A percentile compares a stretch with the other conserved stretches of the same genome.
Evolutionary conservation across 2,329 filamentous ascomycete genomes (phyloP).

Genomic region (Paraconiothyrium sp.): DNA sequence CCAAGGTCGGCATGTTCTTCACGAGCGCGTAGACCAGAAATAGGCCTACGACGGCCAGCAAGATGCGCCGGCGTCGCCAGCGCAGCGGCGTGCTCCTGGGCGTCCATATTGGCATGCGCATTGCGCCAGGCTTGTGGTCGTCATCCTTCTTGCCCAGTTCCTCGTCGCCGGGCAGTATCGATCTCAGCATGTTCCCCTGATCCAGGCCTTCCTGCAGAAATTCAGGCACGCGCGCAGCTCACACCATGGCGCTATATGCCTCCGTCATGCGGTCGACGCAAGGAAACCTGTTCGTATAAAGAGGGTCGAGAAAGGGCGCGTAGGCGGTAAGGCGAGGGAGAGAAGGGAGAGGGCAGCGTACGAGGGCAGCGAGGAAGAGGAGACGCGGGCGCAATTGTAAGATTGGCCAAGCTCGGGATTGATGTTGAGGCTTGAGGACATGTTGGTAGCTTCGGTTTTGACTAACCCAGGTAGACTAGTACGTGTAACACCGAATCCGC

Average conservation of each 20-base stretch:
- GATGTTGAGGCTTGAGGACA: constrained; percentile 12
- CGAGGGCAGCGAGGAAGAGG: neutral
- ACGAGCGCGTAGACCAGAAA: constrained; percentile 70
- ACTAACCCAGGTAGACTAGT: constrained; percentile 5
- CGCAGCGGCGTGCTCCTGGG: constrained; percentile 41
- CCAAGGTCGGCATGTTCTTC: constrained; percentile 64
- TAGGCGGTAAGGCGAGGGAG: neutral
- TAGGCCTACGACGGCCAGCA: constrained; percentile 49
- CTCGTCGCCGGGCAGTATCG: constrained; percentile 64
- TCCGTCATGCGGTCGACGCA: constrained; percentile 26
- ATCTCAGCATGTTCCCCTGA: constrained; percentile 46
- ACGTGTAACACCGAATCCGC: neutral
- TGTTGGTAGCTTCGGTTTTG: constrained; percentile 12
- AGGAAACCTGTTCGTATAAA: constrained; percentile 22
- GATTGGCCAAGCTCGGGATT: neutral
- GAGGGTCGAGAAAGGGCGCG: neutral
- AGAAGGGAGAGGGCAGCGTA: neutral
- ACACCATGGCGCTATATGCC: constrained; percentile 35
- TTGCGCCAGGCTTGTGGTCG: constrained; percentile 59
- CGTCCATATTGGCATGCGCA: constrained; percentile 43
- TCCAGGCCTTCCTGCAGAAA: constrained; percentile 40
- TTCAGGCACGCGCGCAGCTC: constrained; percentile 36
- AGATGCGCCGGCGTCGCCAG: constrained; percentile 61
- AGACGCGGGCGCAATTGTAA: constrained; percentile 3
- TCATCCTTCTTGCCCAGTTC: constrained; percentile 73